Base-by-base conservation (phyloP, 306 rosid genomes). In the Lupinus albus region DNA sequence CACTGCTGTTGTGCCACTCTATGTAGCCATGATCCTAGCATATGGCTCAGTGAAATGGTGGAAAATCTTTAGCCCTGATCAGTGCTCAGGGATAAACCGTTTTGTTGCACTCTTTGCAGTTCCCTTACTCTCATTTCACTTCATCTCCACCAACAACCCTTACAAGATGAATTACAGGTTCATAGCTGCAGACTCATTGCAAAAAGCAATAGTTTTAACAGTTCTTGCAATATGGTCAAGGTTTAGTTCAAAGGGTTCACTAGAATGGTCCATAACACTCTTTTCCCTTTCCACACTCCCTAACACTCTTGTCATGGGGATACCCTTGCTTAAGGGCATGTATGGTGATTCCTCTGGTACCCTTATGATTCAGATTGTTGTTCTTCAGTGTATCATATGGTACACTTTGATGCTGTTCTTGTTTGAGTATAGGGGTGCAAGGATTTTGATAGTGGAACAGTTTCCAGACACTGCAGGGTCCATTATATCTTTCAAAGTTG, bases 41-140 rank as follows among this genome's bases (percentile, higher is more conserved):
- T 91, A 91, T 45, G 97, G 92, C 3, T 91, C 97, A 0, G 97
- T 91, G 8, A 88, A 88, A 70, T 91, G 95, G 97, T 91, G 95
- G 95, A 86, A 88, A 58, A 91, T 91, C 75, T 91, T 91, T 81
- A 86, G 72, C 32, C 95, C 97, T 0, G 95, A 88, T 7, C 97
- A 91, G 45, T 91, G 97, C 60, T 91, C 97, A 0, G 97, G 95
- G 13, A 91, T 91, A 51, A 91, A 91, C 76, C 86, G 97, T 0
- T 91, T 91, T n/a, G 97, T 91, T 3, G 97, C 97, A 0, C 91
- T 91, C 1, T 91, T 91, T 32, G 97, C 92, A 0, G 97, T 91
- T 51, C 97, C 97, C 0, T 80, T 91, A 2, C 88, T 91, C 20
- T 91, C 97, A 2, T 91, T 91, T 64, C 97, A 86, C 68, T 91